Evolutionary conservation across 345 rosid genomes (phyloP), one percentile per base, ranked within the genome.

Genomic region (Mercurialis annua): DNA sequence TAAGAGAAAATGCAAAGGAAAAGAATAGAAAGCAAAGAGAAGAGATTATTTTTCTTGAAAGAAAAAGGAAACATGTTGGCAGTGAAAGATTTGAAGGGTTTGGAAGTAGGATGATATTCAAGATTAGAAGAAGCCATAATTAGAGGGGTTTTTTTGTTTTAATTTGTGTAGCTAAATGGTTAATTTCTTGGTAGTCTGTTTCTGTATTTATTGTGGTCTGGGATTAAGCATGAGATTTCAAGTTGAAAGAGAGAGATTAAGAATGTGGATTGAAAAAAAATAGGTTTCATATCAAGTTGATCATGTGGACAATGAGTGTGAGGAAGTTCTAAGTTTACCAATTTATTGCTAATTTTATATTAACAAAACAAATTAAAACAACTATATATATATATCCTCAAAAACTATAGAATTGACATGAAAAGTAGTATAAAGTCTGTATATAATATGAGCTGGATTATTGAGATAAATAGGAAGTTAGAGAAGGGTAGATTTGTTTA

Each of bases 1-100:
- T 82, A 86, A 14, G 75, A 84, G 63, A 76, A 1, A 10, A 33
- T 23, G 77, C 85, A 84, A 44, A 86, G 86, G 59, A 77, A 55
- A 62, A 69, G 23, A 24, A 85, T 8, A 6, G 81, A 27, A 50
- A 68, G 48, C 12, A 78, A 27, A 2, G 75, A 54, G 53, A 17
- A 67, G 12, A 71, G 52, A 16, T 64, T 66, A 36, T 63, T 46
- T 23, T 36, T 74, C 59, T 38, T 78, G 58, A 51, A 57, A 53
- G 70, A 56, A 43, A 65, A n/a, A 14, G 40, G n/a, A 17, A 51
- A 24, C 60, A 15, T 14, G 18, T 24, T 40, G 51, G 23, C 2
- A 10, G 69, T 1, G 27, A 64, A 4, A 59, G 62, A 15, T 66
- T 71, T 76, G 47, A 54, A n/a, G 46, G 81, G 79, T 36, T 78